Evolutionary conservation across 495 filamentous ascomycete species (phyloP), one percentile per base, ranked within the genome.

Genomic region (Penicillium cosmopolitanum): DNA sequence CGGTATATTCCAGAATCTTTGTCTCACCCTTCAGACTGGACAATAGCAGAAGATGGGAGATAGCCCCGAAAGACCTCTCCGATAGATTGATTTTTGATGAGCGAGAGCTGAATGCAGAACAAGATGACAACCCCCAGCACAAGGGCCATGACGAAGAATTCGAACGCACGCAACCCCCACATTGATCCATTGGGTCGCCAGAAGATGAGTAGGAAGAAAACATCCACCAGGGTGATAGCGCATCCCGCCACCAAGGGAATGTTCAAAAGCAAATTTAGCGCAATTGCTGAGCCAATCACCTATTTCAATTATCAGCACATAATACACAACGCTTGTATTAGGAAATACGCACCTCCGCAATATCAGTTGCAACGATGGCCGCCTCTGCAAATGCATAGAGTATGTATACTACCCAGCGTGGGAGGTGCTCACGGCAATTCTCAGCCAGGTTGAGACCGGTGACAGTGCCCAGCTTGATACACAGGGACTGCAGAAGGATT

Each of bases 241-340:
- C 92, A 96, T 36, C 93, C 93, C 13, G 90, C 92, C 2, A 95
- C 87, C 3, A 97, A 77, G 1, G 93, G 93, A 7, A 97, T 82
- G 28, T 91, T 82, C 3, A 97, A 82, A 11, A 97, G 74, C 21
- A 21, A 21, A 65, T 96, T 95, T 55, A 96, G 79, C 15, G 90
- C 89, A 66, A 97, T 96, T 3, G 93, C 92, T 2, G 90, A 93
- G 36, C 93, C 93, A 61, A 96, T 91, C 38, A 97, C 91, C 89
- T 91, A 57, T 28, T 18, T 42, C 38, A 16, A 8, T 21, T n/a
- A 35, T 66, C 47, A 58, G 57, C 4, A 19, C 19, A 19, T 56
- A 9, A 25, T 13, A 15, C 58, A 55, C 51, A 35, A 15, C 4
- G 36, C n/a, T 23, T 11, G 44, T 11, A 11, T 8, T 9, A 25